Evolutionary conservation across 371 early-diverging fungal genomes (phyloP).

Genomic region (Mortierella sp.): DNA sequence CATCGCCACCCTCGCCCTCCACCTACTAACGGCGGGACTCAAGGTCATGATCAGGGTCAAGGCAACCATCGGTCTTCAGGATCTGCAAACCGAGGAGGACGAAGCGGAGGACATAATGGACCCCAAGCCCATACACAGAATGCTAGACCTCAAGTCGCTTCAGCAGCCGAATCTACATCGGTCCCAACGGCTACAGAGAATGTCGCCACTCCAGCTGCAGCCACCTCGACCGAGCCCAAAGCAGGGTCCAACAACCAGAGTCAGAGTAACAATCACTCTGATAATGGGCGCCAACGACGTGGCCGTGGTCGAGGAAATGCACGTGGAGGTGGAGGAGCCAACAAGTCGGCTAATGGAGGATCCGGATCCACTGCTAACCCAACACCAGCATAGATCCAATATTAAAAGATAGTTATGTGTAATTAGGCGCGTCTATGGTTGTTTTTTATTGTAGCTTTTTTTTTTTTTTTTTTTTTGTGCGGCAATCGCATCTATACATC

Average conservation of each 20-base stretch:
- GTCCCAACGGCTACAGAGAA: not conserved
- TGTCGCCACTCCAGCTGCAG: not conserved
- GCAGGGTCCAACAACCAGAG: not conserved
- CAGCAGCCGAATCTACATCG: not conserved
- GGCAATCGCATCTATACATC: constrained; percentile 15
- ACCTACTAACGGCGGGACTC: constrained; percentile 6
- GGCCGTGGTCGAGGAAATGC: constrained; percentile 42
- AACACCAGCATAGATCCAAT: not conserved
- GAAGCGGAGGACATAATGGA: constrained; percentile 11
- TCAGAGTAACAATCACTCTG: constrained; percentile 11
- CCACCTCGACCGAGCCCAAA: not conserved
- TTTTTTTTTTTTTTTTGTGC: not conserved
- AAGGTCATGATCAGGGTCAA: not conserved
- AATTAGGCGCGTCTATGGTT: too few relatives aligned
- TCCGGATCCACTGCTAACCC: not conserved
- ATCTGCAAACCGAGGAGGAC: constrained; percentile 25
- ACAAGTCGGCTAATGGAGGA: constrained; percentile 1
- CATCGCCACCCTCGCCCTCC: constrained; percentile 48
- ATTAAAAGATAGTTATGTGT: not conserved
- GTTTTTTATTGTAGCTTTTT: not conserved
- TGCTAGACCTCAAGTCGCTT: constrained; percentile 8
- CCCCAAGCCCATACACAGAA: constrained; percentile 2
- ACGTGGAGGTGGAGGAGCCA: constrained; percentile 20
- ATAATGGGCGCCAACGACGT: constrained; percentile 25
- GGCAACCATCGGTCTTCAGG: constrained; percentile 15